These are phyloP conservation scores for Sindora glabra DNA, from an alignment of 306 rosid species.

Conservation along the genomic window DNA sequence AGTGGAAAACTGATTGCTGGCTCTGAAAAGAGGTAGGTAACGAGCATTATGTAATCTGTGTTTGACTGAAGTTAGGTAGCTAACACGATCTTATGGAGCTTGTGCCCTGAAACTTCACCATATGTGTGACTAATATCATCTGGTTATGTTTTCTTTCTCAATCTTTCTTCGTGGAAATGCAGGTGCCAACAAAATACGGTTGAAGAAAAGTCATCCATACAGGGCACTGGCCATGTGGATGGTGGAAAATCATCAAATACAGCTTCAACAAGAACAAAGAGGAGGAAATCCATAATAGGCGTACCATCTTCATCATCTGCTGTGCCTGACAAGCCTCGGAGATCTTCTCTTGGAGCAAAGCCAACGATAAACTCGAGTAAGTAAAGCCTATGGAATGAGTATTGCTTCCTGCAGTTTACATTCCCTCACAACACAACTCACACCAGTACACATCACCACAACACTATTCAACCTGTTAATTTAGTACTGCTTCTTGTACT, in stretches of 20 bases:
- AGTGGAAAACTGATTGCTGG: conserved; percentile 87
- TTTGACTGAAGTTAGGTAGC: too few relatives aligned
- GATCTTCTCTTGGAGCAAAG: conserved; percentile 81
- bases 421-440: too few relatives aligned
- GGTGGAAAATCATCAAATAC: conserved; percentile 38
- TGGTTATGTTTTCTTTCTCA: neutral
- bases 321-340: conserved; percentile 41
- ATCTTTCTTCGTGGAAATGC: conserved; percentile 22
- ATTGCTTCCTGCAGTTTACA: too few relatives aligned
- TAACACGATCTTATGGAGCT: too few relatives aligned
- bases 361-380: conserved; percentile 38
- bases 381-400: conserved; percentile 17
- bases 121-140: too few relatives aligned
- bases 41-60: neutral
- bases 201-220: conserved; percentile 48
- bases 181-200: conserved; percentile 58
- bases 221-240: conserved; percentile 14
- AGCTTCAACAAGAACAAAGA: conserved; percentile 28
- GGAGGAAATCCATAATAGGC: conserved; percentile 83
- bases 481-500: too few relatives aligned
- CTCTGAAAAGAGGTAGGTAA: conserved; percentile 64
- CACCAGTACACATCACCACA: too few relatives aligned
- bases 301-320: too few relatives aligned
- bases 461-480: too few relatives aligned
- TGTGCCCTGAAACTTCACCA: too few relatives aligned